Base-by-base conservation (phyloP, 2,329 filamentous ascomycete genomes). In the Pyrenophora teres region DNA sequence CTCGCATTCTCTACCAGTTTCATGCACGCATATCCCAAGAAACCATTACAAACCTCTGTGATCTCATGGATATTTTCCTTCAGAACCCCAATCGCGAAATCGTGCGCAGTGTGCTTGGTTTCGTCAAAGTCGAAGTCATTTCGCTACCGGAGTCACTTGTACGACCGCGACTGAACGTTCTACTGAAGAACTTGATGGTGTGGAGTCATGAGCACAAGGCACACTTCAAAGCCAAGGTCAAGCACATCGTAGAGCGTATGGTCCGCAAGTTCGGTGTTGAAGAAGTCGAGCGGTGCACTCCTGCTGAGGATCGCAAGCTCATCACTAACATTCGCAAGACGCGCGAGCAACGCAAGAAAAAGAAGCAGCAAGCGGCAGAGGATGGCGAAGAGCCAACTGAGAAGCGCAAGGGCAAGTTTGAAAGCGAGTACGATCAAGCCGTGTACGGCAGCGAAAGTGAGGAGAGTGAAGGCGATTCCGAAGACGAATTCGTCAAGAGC, bases 121-220 rank as follows among this genome's bases (percentile, higher is more conserved):
- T 99, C 70, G 90, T 97, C 69, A 99, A 99, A 78, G 91, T 99
- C 21, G 95, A 90, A 63, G 86, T 96, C 52, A 91, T 97, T 65
- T 87, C 89, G 52, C 78, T 97, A 25, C 91, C 93, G 0, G 84
- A 86, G 35, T 85, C 88, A 5, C 80, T 96, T 57, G 87, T 99
- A 78, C 81, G 87, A 31, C 87, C 90, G 4, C 85, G 92, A 19
- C 83, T 99, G 31, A 78, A 81, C 27, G 85, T 86, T 0, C 81
- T 99, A 40, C 84, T 99, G 2, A 90, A 92, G 3, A 96, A 96
- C 74, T 80, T 97, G 16, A 90, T 97, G 81, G 86, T 92, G 36
- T 99, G 94, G 93, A 92, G 89, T 70, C 91, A 97, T 74, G 94
- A 99, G 76, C 95, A 99, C 80, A 97, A 97, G 78, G 92, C 92